Percentiles rank a stretch among this genome's conserved stretches.
Conservation (phyloP, 805 yeast species). For the Metschnikowia gelsemii region DNA sequence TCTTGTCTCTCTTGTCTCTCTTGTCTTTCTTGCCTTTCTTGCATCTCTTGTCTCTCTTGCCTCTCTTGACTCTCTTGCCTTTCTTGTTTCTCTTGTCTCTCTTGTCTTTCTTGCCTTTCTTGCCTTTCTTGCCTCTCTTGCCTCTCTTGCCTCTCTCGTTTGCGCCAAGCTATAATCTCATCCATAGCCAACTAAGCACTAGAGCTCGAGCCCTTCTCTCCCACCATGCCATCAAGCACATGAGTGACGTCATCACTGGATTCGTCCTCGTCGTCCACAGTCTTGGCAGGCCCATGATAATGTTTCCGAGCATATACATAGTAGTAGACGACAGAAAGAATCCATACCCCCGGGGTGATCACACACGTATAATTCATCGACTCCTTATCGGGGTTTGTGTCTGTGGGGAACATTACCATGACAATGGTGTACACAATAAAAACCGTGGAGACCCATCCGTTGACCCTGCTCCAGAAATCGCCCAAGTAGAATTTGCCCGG, state of each 20-base stretch:
- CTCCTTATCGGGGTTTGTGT: constrained; percentile 36
- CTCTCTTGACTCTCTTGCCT: too few species aligned
- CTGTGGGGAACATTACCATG: constrained; percentile 62
- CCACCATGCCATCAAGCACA: too few species aligned
- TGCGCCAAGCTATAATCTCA: too few species aligned
- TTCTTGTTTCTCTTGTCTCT: too few species aligned
- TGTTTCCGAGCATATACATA: constrained; percentile 50
- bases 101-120: too few species aligned
- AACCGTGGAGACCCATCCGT: constrained; percentile 46
- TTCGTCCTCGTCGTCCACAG: constrained; percentile 19
- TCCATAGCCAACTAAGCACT: too few species aligned
- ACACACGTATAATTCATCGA: constrained; percentile 72
- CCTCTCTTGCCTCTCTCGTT: too few species aligned
- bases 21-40: too few species aligned
- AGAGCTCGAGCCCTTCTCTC: too few species aligned
- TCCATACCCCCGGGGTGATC: constrained; percentile 63
- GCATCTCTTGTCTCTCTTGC: too few species aligned
- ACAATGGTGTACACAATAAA: constrained; percentile 56
- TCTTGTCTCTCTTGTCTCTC: too few species aligned
- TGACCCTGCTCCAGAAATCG: constrained; percentile 38
- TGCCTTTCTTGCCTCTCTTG: too few species aligned
- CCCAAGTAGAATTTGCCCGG: constrained; percentile 75
- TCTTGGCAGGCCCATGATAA: constrained; percentile 55
- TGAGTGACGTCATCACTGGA: constrained; percentile 3
- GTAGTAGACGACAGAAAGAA: constrained; percentile 52